Base-by-base conservation (phyloP, 2,329 filamentous ascomycete genomes). In the Pseudogymnoascus sp. region DNA sequence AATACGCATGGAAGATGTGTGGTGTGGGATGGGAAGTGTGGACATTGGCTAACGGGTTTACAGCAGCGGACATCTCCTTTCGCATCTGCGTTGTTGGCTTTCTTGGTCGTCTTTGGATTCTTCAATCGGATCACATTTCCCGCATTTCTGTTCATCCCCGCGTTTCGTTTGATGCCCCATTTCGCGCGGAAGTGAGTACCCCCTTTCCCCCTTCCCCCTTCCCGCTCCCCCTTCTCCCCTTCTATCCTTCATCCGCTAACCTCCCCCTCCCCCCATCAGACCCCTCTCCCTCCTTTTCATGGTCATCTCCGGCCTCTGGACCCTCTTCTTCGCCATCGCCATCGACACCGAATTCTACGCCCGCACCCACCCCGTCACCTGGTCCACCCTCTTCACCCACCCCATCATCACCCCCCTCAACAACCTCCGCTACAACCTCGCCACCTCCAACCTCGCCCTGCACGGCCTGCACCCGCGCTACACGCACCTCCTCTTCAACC, bases 61-160 rank as follows among this genome's bases (percentile, higher is more conserved):
- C 47, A 91, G 85, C 85, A 92, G 76, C 85, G 84, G 70, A 88
- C 90, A 63, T 90, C 91, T 59, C 79, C 91, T 63, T 78, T 91
- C 69, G 87, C 92, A 18, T 92, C 89, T 64, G 82, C 85, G 42
- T 80, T 94, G 44, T 84, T 99, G 42, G 91, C 91, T 31, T 85
- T 92, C 65, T 84, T 97, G 62, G 81, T 84, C 61, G 88, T 96
- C 12, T 89, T 94, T 71, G 94, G 94, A 60, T 78, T 93, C 64
- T 99, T 99, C 77, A 99, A 97, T 76, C 86, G 94, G 68, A 97
- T 97, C 71, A 99, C 94, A 8, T 97, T 97, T 75, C 93, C 93
- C 53, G 93, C 92, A 12, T 99, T 96, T 74, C 77, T 99, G 66
- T 75, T 96, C 64, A 85, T 97, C 73, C 93, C 94, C 62, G 88